phyloP scores from a whole-genome alignment of 1,284 basidiomycete genomes.

The Sporisorium reilianum region DNA sequence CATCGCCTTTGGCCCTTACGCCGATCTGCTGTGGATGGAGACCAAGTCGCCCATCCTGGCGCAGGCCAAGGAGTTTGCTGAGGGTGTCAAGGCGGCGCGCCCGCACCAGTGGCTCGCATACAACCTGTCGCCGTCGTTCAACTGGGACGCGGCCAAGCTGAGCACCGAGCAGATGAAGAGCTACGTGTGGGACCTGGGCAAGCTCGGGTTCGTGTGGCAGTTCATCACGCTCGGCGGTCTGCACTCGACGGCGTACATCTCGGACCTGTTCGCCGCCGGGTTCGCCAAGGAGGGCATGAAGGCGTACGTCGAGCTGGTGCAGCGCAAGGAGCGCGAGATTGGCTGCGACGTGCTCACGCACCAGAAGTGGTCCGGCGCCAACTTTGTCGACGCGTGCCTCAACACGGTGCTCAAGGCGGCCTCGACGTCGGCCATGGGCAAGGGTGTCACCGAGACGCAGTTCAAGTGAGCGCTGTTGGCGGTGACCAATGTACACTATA shows the following conservation, averaged over 20 bases:
- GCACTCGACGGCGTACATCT: constrained; percentile 97
- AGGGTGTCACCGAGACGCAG: constrained; percentile 90
- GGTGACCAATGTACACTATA: constrained; percentile 27
- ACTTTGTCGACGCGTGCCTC: constrained; percentile 89
- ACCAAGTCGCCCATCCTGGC: constrained; percentile 94
- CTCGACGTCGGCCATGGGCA: constrained; percentile 95
- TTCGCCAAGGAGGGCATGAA: constrained; percentile 83
- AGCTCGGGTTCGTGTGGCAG: constrained; percentile 96
- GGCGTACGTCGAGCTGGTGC: constrained; percentile 74
- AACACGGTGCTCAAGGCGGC: constrained; percentile 95
- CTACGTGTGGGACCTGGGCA: constrained; percentile 93
- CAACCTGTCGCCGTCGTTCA: constrained; percentile 70
- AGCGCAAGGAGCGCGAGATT: constrained; percentile 72
- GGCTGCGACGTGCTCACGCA: constrained; percentile 70
- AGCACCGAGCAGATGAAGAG: constrained; percentile 85
- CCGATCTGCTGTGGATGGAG: constrained; percentile 81
- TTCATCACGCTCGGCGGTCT: constrained; percentile 97
- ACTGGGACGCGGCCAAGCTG: constrained; percentile 76
- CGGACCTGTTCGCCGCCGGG: constrained; percentile 87
- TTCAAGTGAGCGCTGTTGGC: constrained; percentile 75
- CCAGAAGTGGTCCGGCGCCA: constrained; percentile 88
- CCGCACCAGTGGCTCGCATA: constrained; percentile 69
- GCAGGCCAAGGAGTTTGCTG: constrained; percentile 92
- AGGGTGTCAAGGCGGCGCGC: constrained; percentile 63
- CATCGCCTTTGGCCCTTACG: constrained; percentile 91